Base-by-base conservation (phyloP, 2,329 filamentous ascomycete genomes). In the Trichophyton benhamiae region DNA sequence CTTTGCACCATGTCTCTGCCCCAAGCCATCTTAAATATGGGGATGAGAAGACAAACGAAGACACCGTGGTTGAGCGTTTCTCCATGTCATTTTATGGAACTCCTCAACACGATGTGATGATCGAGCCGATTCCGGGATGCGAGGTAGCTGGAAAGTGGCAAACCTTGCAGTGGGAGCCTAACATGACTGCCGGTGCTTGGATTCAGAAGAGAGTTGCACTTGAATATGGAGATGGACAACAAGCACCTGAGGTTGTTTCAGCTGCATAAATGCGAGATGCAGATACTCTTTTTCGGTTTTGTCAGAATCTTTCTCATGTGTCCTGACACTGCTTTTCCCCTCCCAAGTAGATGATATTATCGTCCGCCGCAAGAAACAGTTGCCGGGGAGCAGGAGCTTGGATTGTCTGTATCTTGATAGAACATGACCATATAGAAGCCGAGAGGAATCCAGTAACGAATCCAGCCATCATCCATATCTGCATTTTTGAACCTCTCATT, bases 1-100 rank as follows among this genome's bases (percentile, higher is more conserved):
- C 82, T 57, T 94, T 77, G 8, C 15, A 33, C 52, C 48, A 33
- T 15, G 36, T 38, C 15, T 49, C 46, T 25, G 46, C 46, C 46
- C 46, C 46, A 9, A 20, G 17, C 46, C 46, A 49, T 49, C 46
- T 49, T 49, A 49, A 49, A n/a, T 49, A 49, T 49, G 46, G 46
- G 11, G 46, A 49, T 49, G 46, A 49, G 46, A n/a, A 20, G 3
- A 15, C 46, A 49, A 49, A 15, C 15, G 46, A 49, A 49, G 46
- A 49, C 46, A 49, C 46, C 46, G 46, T 49, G 17, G 46, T 49
- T n/a, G 46, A 49, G 15, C 46, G 46, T 49, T 49, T 49, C 46
- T 49, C 15, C 2, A 49, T 49, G 46, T 49, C 46, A 49, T 49
- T 49, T 49, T 49, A 49, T 49, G 46, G 46, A 49, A 49, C 46